Conservation (phyloP, 2,329 filamentous ascomycete genomes). For the Ramichloridium luteum region DNA sequence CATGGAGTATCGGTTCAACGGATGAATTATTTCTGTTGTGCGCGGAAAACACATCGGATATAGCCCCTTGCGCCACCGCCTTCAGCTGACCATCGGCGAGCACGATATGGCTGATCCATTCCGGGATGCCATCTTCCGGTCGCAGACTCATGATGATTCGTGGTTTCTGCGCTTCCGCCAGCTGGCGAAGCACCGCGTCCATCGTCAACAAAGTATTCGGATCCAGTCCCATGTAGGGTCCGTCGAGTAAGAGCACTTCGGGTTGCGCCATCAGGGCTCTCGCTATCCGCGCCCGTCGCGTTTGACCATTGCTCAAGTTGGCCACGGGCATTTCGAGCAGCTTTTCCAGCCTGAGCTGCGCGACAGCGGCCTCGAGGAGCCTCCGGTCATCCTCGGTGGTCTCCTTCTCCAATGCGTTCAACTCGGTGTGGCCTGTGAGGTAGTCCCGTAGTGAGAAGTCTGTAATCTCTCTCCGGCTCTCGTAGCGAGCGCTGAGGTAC, state of each 20-base stretch:
- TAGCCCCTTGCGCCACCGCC: slow-evolving; percentile 53
- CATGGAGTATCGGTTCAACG: not conserved
- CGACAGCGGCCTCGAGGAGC: slow-evolving; percentile 51
- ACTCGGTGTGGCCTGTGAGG: slow-evolving; percentile 65
- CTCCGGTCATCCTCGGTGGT: slow-evolving; percentile 30
- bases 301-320: slow-evolving; percentile 90
- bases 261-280: slow-evolving; percentile 69
- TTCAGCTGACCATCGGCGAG: slow-evolving; percentile 57
- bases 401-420: slow-evolving; percentile 57
- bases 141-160: slow-evolving; percentile 65
- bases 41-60: slow-evolving; percentile 47
- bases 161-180: slow-evolving; percentile 56
- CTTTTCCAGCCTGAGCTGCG: slow-evolving; percentile 54
- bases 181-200: slow-evolving; percentile 54
- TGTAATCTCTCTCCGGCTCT: slow-evolving; percentile 71
- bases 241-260: slow-evolving; percentile 74
- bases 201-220: slow-evolving; percentile 64
- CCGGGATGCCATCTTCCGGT: slow-evolving; percentile 75
- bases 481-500: slow-evolving; percentile 82
- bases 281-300: slow-evolving; percentile 73
- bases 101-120: slow-evolving; percentile 80
- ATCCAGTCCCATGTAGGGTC: slow-evolving; percentile 93
- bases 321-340: slow-evolving; percentile 72
- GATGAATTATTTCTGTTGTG: too few species aligned
- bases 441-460: slow-evolving; percentile 80